Conservation (phyloP, 306 rosid species). For the Glycine tomentella region DNA sequence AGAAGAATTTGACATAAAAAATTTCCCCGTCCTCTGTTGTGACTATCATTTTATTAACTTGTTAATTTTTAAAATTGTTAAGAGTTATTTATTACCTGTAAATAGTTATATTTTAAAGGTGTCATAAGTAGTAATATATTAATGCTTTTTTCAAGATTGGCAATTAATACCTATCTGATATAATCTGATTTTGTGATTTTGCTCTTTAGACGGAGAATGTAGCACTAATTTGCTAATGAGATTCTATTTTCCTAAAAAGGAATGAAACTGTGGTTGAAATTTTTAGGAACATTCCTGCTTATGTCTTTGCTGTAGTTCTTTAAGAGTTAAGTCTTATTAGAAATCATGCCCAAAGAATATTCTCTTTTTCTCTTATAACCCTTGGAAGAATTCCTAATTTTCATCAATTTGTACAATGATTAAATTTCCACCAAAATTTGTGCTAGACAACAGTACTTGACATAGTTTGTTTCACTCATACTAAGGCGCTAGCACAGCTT, state of each 20-base stretch:
- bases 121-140: neutral
- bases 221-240: constrained; percentile 18
- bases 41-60: neutral
- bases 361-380: neutral
- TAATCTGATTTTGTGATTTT: constrained; percentile 21
- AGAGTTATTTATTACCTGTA: constrained; percentile 2
- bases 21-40: neutral
- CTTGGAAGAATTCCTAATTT: constrained; percentile 1
- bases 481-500: constrained; percentile 13
- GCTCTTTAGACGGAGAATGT: constrained; percentile 6
- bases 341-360: neutral
- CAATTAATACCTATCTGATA: constrained; percentile 22
- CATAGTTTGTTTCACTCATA: constrained; percentile 14
- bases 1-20: constrained; percentile 5
- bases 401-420: neutral
- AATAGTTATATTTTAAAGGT: neutral
- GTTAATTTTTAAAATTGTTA: neutral
- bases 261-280: constrained; percentile 5
- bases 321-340: neutral
- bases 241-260: neutral
- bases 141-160: constrained; percentile 29
- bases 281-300: constrained; percentile 2
- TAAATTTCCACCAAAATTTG: neutral
- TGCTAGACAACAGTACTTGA: neutral
- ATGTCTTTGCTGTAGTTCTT: neutral